Base-by-base conservation (phyloP, 805 yeast genomes). In the Isabelozyma heimii region DNA sequence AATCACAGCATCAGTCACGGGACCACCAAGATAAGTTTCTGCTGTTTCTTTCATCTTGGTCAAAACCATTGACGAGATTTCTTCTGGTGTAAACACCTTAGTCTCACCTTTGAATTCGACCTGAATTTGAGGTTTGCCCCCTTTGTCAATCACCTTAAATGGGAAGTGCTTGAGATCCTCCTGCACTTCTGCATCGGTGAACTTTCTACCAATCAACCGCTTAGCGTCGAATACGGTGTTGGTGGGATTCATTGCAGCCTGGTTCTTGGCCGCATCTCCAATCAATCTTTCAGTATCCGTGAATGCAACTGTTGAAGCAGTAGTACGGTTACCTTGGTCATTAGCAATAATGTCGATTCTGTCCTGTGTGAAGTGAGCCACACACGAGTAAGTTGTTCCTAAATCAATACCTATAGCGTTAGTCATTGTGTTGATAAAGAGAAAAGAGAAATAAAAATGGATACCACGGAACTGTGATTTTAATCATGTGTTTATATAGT, bases 251-350 rank as follows among this genome's bases (percentile, higher is more conserved):
- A 91, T 88, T 57, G 97, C 97, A 48, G 97, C 97, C 78, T 92
- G 97, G 75, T 92, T 91, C 84, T 92, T 92, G 53, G 98, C 98
- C 60, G 97, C 96, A 75, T 91, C 97, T 73, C 97, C 97, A 61
- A 91, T 91, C 64, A 91, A 80, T 77, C 97, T 87, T 77, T 92
- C 98, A 38, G 91, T 81, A 67, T 90, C 97, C 28, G 96, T 90
- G 83, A 91, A 91, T 46, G 96, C 97, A 55, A 92, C 97, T 69
- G 88, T 91, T 33, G 97, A 91, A 37, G 97, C 97, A 15, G 97
- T 91, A 54, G 96, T 92, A 80, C 97, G 87, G 81, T 92, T 91
- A 80, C 98, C 98, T 78, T 92, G 97, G 72, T 91, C 97, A 67
- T 91, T 91, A 62, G 97, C 97, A 64, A 91, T 84, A 66, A 91